A percentile compares a stretch with the other conserved stretches of the same genome.
phyloP scores from a whole-genome alignment of 495 filamentous ascomycete genomes.

The Trichoderma asperelloides region DNA sequence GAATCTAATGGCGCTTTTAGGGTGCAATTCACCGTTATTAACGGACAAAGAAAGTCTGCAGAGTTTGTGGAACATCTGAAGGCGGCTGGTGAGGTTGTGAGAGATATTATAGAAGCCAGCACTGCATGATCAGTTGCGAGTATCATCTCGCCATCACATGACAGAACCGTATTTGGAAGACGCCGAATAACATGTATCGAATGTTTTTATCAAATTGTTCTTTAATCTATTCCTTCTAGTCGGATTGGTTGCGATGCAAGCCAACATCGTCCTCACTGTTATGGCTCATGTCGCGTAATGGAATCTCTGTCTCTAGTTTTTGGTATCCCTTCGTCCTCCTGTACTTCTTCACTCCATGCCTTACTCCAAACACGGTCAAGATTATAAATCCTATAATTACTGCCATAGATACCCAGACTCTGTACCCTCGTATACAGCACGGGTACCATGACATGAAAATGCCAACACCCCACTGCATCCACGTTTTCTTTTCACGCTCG shows the following conservation, averaged over 20 bases:
- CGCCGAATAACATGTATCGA: no score
- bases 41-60: background rate
- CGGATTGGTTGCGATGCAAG: background rate
- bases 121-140: background rate
- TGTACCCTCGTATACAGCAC: constrained; percentile 10
- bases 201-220: no score
- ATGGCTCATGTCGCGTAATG: background rate
- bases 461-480: constrained; percentile 10
- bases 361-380: background rate
- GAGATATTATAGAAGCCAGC: background rate
- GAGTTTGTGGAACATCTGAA: background rate
- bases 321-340: background rate
- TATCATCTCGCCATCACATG: no score
- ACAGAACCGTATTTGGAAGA: no score
- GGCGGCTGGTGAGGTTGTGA: background rate
- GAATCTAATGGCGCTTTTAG: background rate
- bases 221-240: background rate
- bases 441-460: constrained; percentile 10
- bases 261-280: background rate
- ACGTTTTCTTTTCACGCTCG: constrained; percentile 5
- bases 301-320: background rate
- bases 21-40: background rate
- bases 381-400: background rate
- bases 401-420: constrained; percentile 6
- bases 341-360: background rate